phyloP scores from a whole-genome alignment of 2,329 filamentous ascomycete species.

The Stylonectria norvegica region DNA sequence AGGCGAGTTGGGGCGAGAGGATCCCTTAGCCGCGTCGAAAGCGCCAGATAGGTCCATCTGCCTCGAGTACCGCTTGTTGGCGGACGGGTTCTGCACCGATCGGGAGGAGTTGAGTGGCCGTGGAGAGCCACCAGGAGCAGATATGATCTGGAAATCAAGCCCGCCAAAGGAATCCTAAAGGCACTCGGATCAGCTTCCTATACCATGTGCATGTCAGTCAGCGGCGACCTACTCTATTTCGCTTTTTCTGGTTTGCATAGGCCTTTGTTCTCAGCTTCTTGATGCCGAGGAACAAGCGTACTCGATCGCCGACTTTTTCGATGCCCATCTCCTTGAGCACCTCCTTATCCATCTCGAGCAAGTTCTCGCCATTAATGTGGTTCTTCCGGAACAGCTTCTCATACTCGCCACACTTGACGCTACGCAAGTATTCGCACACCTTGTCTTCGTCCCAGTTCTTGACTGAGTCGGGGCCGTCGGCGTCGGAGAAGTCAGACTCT shows the following conservation, averaged over 20 bases:
- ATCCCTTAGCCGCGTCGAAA: slow-evolving; percentile 47
- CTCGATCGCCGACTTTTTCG: slow-evolving; percentile 94
- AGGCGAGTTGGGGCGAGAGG: slow-evolving; percentile 71
- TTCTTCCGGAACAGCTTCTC: slow-evolving; percentile 86
- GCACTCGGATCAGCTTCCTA: not conserved
- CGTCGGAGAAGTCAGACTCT: slow-evolving; percentile 88
- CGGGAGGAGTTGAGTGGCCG: slow-evolving; percentile 58
- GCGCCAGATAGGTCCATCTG: slow-evolving; percentile 51
- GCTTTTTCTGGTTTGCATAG: slow-evolving; percentile 74
- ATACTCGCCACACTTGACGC: slow-evolving; percentile 91
- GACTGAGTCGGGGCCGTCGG: slow-evolving; percentile 70
- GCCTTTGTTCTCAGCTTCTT: slow-evolving; percentile 77
- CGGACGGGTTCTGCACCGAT: slow-evolving; percentile 34
- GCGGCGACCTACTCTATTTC: slow-evolving; percentile 70
- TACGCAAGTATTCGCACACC: slow-evolving; percentile 86
- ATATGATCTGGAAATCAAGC: slow-evolving; percentile 62
- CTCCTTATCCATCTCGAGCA: slow-evolving; percentile 95
- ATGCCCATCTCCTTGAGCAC: slow-evolving; percentile 97
- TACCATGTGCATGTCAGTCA: not conserved
- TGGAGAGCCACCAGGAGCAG: slow-evolving; percentile 38
- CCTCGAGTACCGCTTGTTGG: slow-evolving; percentile 62
- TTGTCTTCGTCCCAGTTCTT: slow-evolving; percentile 89
- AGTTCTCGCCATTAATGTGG: slow-evolving; percentile 95
- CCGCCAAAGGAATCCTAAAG: slow-evolving; percentile 76
- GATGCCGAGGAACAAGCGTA: slow-evolving; percentile 82